Percentiles rank a stretch among this genome's conserved stretches.
These are phyloP conservation scores for Berkeleyomyces rouxiae DNA, from an alignment of 2,329 filamentous ascomycete species.

Conservation along the genomic window DNA sequence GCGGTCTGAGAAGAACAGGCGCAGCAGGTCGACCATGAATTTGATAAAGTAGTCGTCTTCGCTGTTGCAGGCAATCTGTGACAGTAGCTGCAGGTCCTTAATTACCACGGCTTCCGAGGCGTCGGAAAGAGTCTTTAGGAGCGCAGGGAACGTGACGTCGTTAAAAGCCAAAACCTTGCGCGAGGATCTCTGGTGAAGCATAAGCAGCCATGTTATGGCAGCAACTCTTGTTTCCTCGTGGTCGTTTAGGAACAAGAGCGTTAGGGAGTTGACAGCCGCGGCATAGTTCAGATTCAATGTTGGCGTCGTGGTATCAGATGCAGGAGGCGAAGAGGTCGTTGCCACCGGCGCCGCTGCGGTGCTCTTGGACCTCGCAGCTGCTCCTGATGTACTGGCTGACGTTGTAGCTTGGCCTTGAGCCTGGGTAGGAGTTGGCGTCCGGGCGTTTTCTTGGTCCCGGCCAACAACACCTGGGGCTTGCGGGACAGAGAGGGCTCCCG, in stretches of 20 bases:
- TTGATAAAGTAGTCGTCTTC: slow-evolving; percentile 96
- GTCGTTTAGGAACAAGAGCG: slow-evolving; percentile 85
- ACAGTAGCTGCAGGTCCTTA: slow-evolving; percentile 79
- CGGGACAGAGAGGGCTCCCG: not conserved
- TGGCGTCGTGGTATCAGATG: not conserved
- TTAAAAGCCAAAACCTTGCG: slow-evolving; percentile 89
- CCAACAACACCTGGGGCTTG: not conserved
- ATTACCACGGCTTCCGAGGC: slow-evolving; percentile 91
- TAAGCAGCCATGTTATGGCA: slow-evolving; percentile 88
- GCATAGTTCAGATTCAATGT: slow-evolving; percentile 72
- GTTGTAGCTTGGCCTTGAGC: not conserved
- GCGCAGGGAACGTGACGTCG: slow-evolving; percentile 87
- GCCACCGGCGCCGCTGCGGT: not conserved
- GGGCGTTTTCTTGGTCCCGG: not conserved
- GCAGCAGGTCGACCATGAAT: slow-evolving; percentile 93
- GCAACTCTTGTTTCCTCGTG: slow-evolving; percentile 91
- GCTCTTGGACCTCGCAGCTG: not conserved
- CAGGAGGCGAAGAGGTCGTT: slow-evolving; percentile 18
- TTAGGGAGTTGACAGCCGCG: slow-evolving; percentile 82
- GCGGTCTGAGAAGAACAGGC: slow-evolving; percentile 88
- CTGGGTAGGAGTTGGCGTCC: slow-evolving; percentile 8
- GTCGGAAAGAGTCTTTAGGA: slow-evolving; percentile 91
- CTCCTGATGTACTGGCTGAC: not conserved
- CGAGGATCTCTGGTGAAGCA: slow-evolving; percentile 91
- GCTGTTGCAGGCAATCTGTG: slow-evolving; percentile 89